Evolutionary conservation across 2,329 filamentous ascomycete species (phyloP), one percentile per base, ranked within the genome.

Genomic region (Aspergillus melleus): DNA sequence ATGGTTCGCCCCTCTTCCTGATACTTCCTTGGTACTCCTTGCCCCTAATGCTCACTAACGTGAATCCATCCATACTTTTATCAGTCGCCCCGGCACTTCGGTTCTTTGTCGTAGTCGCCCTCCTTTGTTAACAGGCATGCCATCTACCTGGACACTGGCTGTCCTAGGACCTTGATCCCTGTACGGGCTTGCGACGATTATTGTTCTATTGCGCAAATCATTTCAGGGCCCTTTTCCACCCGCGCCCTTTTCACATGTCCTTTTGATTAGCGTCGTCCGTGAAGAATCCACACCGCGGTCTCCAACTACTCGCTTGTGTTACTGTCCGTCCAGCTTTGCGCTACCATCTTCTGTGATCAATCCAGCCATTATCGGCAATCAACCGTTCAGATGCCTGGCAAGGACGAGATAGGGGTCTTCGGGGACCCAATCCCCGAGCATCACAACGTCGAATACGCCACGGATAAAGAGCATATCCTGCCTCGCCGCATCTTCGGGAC

Each of bases 401-500:
- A 64, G 54, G 55, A 64, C n/a, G 46, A 55, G 8, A 16, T 36
- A 4, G 52, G 57, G 2, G 46, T 58, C 14, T 57, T 63, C 26
- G 58, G 47, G 36, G 54, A 60, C 32, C 52, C 42, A 20, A 22
- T 55, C 44, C 9, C 42, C 20, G 59, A 61, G 12, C 53, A 58
- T 4, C 60, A 54, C 20, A 59, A 61, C 46, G 39, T 61, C 9
- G 62, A 66, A 47, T 61, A 62, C 60, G 55, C 52, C 11, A 26
- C 52, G 12, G 60, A 61, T 11, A 63, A 61, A 2, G 64, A 69
- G 16, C 62, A 61, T n/a, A 63, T 68, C 19, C 56, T 68, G 19
- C 68, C 68, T 2, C 69, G 63, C 47, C 70, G 66, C 39, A 60
- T 66, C 11, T 56, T 68, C 9, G 66, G 68, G 4, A 75, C 72